Base-by-base conservation (phyloP, 768 basidiomycete species). In the Termitomyces sp. region DNA sequence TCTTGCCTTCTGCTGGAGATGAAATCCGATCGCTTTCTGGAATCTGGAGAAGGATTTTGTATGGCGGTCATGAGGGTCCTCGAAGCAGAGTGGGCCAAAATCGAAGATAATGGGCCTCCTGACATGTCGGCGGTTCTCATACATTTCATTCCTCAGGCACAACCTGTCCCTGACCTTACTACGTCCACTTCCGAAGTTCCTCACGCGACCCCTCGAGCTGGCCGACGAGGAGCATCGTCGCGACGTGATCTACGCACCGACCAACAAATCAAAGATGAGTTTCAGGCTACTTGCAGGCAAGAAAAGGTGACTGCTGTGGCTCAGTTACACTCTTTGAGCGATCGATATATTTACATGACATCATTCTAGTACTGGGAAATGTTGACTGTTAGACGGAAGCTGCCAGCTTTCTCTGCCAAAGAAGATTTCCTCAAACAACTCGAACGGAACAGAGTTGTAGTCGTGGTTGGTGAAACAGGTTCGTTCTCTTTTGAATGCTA, bases 391-490 rank as follows among this genome's bases (percentile, higher is more conserved):
- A 79, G 95, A 62, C 72, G 76, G 67, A 82, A 78, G 58, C 78
- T 97, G 18, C 96, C 96, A 12, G 93, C 94, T 1, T 96, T 90
- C 75, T 69, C 79, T 24, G 83, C 85, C 12, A 82, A 82, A 68
- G 80, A 84, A 22, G 75, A 81, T 15, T 92, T 97, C 65, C 73
- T 94, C 51, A 58, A 75, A 15, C 69, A 79, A 22, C 74, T 97
- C 9, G 77, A 83, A 40, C 74, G 69, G 11, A 85, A 84, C 65
- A 78, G 87, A 52, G 91, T 89, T 3, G 82, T 95, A 1, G 83
- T 98, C 0, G 89, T 97, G 0, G 90, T 96, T 5, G 96, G 96
- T 48, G 95, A 96, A 74, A 94, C 92, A 55, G 92, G 91, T 90
- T 24, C 3, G 46, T 58, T 39, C 7, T 39, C 7, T 59, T 35